Evolutionary conservation across 345 rosid species (phyloP).

Genomic region (Physaria fendleri): DNA sequence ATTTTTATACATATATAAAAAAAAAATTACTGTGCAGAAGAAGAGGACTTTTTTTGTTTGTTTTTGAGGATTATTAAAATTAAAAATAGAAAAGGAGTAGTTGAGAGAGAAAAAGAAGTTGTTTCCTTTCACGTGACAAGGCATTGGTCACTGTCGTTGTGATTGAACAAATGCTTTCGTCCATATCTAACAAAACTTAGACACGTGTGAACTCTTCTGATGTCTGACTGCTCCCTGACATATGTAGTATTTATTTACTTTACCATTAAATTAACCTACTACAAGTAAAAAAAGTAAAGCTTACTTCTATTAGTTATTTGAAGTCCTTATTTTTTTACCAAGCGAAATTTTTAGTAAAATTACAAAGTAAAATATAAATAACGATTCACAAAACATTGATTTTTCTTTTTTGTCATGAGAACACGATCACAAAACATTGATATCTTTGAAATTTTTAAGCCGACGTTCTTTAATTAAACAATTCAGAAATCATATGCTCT

Average conservation of each 20-base stretch:
- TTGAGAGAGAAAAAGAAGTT: neutral
- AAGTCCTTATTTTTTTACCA: too few relatives aligned
- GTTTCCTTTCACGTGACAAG: slow-evolving; percentile 36
- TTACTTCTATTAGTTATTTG: too few relatives aligned
- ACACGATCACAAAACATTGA: too few relatives aligned
- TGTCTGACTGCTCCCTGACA: slow-evolving; percentile 16
- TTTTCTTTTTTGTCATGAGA: too few relatives aligned
- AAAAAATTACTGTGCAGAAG: neutral
- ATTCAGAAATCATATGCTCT: too few relatives aligned
- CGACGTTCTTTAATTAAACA: too few relatives aligned
- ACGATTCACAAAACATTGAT: too few relatives aligned
- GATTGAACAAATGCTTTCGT: slow-evolving; percentile 25
- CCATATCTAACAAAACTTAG: slow-evolving; percentile 18
- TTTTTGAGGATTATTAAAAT: neutral
- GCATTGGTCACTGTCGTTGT: slow-evolving; percentile 20
- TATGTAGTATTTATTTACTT: neutral
- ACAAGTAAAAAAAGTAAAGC: neutral
- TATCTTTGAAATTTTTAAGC: too few relatives aligned
- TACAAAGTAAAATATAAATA: too few relatives aligned
- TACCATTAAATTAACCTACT: neutral
- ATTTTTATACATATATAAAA: neutral
- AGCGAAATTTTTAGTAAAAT: too few relatives aligned
- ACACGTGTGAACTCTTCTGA: slow-evolving; percentile 30
- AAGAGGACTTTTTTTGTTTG: neutral
- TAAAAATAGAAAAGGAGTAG: too few relatives aligned